Evolutionary conservation across 148 eudicot species (phyloP), one percentile per base, ranked within the genome.

Genomic region (Spergularia marina): DNA sequence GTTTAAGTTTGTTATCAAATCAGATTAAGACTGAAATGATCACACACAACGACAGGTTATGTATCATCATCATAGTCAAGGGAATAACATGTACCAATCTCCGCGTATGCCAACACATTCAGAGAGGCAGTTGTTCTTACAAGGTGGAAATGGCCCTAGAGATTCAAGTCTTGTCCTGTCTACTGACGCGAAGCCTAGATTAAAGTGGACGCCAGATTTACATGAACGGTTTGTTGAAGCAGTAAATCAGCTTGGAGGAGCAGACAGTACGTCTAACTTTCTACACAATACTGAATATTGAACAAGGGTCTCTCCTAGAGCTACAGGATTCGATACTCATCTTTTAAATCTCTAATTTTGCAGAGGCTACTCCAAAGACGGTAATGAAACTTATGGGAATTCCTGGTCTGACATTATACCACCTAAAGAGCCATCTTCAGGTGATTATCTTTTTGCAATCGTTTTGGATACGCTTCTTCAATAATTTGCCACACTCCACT

Each of bases 341-440:
- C 58, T 30, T 30, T 68, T 68, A 44, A 72, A 34, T 54, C 53
- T 82, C 39, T 53, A 77, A 64, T 75, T 83, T 78, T 84, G 71
- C 91, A 93, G 98, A 91, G 82, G 98, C 98, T 58, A 93, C 98
- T 60, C 98, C 98, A 5, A 93, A 93, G 82, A 83, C 96, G 67
- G 98, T 93, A 72, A 81, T 93, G 86, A 93, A 93, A 84, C 89
- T 86, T 53, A 93, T 93, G 98, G 98, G 97, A 57, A 88, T 93
- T 79, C 98, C 87, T 34, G 98, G 98, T 49, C 89, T 93, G 11
- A 93, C 98, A 34, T 87, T 93, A 72, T 93, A 93, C 85, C 98
- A 93, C 82, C 85, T 93, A 56, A 93, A 93, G 83, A 93, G 98
- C 79, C 98, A 93, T 79, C 94, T 93, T 78, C 98, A 93, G 97